Evolutionary conservation across 371 early-diverging fungal species (phyloP).

Genomic region (Coemansia sp.): DNA sequence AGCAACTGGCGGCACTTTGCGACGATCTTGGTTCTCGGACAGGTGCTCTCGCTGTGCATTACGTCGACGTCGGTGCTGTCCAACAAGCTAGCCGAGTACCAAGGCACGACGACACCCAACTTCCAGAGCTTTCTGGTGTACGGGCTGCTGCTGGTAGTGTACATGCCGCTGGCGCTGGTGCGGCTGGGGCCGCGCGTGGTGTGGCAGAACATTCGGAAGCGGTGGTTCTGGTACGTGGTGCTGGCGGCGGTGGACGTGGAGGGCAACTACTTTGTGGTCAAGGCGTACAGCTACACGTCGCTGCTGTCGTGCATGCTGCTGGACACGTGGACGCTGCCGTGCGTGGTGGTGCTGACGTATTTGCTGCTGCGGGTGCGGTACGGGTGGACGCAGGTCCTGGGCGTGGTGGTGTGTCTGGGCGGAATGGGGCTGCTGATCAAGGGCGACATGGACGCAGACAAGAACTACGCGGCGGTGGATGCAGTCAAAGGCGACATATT

Average conservation of each 20-base stretch:
- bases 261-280: slow-evolving; percentile 77
- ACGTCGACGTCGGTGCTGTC: slow-evolving; percentile 66
- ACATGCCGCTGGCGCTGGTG: slow-evolving; percentile 59
- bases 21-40: slow-evolving; percentile 56
- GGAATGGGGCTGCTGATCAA: slow-evolving; percentile 68
- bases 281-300: slow-evolving; percentile 72
- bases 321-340: slow-evolving; percentile 75
- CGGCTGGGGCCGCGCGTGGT: slow-evolving; percentile 56
- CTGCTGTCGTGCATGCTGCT: slow-evolving; percentile 72
- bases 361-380: slow-evolving; percentile 64
- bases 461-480: slow-evolving; percentile 56
- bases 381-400: slow-evolving; percentile 64
- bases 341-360: slow-evolving; percentile 63
- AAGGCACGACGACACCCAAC: slow-evolving; percentile 64
- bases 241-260: slow-evolving; percentile 73
- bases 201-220: slow-evolving; percentile 54
- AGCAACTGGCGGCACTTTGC: slow-evolving; percentile 46
- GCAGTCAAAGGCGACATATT: slow-evolving; percentile 70
- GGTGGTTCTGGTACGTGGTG: slow-evolving; percentile 62
- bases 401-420: slow-evolving; percentile 62
- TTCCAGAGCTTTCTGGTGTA: slow-evolving; percentile 71
- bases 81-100: slow-evolving; percentile 56
- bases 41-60: slow-evolving; percentile 70
- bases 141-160: slow-evolving; percentile 63
- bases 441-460: slow-evolving; percentile 61